Percentiles rank a stretch among this genome's conserved stretches.
phyloP scores from a whole-genome alignment of 1,284 basidiomycete genomes.

The Ceratobasidium sp. region DNA sequence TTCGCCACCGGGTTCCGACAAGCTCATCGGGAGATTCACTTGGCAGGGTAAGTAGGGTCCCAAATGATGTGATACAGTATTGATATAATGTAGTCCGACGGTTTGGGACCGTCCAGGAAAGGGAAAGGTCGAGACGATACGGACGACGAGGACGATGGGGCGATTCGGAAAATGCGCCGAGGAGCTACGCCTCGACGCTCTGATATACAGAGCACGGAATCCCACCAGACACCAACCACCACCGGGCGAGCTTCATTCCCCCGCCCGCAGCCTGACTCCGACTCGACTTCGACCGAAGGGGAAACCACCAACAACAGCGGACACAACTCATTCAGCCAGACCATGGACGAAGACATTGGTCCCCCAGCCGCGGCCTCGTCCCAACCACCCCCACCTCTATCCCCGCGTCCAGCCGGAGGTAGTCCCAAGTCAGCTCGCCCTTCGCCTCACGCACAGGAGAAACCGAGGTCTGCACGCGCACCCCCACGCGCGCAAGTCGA shows the following conservation, averaged over 20 bases:
- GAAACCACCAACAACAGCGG: background rate
- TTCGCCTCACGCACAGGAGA: conserved; percentile 18
- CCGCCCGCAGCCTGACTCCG: background rate
- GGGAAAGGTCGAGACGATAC: conserved; percentile 36
- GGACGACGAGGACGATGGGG: conserved; percentile 32
- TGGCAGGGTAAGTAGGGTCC: background rate
- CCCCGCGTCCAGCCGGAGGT: background rate
- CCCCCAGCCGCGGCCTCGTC: background rate
- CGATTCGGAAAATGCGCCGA: conserved; percentile 32
- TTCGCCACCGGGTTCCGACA: background rate
- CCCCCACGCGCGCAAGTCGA: background rate
- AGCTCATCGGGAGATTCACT: background rate
- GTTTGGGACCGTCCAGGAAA: conserved; percentile 3
- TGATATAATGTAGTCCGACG: conserved; percentile 1
- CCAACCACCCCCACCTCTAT: conserved; percentile 13
- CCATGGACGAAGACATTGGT: conserved; percentile 36
- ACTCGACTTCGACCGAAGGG: conserved; percentile 20
- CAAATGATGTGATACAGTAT: background rate
- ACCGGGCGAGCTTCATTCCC: conserved; percentile 1
- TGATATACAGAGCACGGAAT: background rate
- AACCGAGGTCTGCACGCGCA: background rate
- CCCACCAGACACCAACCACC: background rate
- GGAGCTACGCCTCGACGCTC: conserved; percentile 28
- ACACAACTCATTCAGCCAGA: conserved; percentile 33
- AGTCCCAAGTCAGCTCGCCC: conserved; percentile 22